Evolutionary conservation across 805 yeast species (phyloP).

Genomic region (Teunomyces kruisii): DNA sequence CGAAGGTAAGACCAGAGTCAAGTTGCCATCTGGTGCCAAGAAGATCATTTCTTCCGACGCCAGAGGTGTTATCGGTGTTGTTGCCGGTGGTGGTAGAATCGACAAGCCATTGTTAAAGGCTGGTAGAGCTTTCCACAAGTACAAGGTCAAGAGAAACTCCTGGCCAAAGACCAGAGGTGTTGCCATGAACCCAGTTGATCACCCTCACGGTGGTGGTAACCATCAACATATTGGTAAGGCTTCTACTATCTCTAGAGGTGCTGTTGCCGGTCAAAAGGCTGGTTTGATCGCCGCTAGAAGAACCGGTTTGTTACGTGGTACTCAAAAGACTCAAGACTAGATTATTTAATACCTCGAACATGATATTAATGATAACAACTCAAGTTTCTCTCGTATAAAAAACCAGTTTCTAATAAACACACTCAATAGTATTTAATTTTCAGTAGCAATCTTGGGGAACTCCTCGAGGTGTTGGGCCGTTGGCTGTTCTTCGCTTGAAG

Average conservation of each 20-base stretch:
- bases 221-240: conserved; percentile 99
- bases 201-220: conserved; percentile 99
- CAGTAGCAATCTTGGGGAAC: conserved; percentile 1
- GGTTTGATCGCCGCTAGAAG: conserved; percentile 99
- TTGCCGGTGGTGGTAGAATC: conserved; percentile 99
- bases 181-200: conserved; percentile 99
- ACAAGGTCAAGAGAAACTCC: conserved; percentile 98
- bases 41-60: conserved; percentile 93
- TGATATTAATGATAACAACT: conserved; percentile 3
- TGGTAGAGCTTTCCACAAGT: conserved; percentile 99
- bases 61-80: conserved; percentile 99
- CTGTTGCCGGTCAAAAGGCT: conserved; percentile 99
- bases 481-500: background rate
- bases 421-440: conserved; percentile 1
- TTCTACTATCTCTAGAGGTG: conserved; percentile 98
- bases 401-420: conserved; percentile 1
- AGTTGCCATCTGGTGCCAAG: conserved; percentile 99
- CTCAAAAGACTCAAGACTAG: conserved; percentile 73
- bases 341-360: conserved; percentile 61
- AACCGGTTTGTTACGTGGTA: conserved; percentile 99
- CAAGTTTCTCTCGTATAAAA: conserved; percentile 3
- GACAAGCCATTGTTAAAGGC: conserved; percentile 99
- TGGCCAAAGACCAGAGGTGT: conserved; percentile 99
- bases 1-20: conserved; percentile 98
- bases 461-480: background rate